Base-by-base conservation (phyloP, 352 stramenopile species). In the Phytophthora vignae region DNA sequence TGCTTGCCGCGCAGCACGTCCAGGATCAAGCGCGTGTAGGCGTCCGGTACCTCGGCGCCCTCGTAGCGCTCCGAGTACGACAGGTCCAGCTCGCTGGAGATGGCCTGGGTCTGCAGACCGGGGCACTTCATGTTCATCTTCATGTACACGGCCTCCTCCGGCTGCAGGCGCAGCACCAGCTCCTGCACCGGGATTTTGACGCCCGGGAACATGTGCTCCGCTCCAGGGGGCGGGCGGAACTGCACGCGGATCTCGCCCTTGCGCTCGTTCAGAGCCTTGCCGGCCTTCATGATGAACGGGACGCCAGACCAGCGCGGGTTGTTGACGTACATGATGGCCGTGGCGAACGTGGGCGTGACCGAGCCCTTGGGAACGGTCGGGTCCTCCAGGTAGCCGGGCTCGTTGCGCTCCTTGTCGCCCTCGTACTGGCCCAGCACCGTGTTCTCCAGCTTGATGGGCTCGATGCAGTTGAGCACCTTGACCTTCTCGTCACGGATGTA, bases 241-340 rank as follows among this genome's bases (percentile, higher is more conserved):
- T 99, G 96, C 55, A 99, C 95, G 29, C 97, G 90, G 57, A 99
- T 96, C 81, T 99, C 98, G 21, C 93, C 97, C 79, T 99, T 98
- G 60, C 94, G 90, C 84, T 99, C 96, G 76, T 99, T 94, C 55
- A 99, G 76, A 3, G 96, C 98, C 82, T 99, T 99, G 38, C 98
- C 98, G 12, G 97, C 97, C 83, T 99, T 99, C 81, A 99, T 93
- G 66, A 99, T 99, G 81, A 99, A 99, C 22, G 98, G 98, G 21
- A 99, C 98, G 42, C 98, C 98, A 60, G 96, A 83, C 97, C 97
- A 99, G 50, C 98, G 92, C 55, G 87, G 75, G 69, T 98, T 99
- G 82, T 99, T 96, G 54, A 99, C 93, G 71, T 88, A 94, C 74
- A 97, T 92, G 31, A 98, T 79, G 48, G 84, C 82, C 1, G 90